Base-by-base conservation (phyloP, 768 basidiomycete species). In the Filobasidium floriforme region DNA sequence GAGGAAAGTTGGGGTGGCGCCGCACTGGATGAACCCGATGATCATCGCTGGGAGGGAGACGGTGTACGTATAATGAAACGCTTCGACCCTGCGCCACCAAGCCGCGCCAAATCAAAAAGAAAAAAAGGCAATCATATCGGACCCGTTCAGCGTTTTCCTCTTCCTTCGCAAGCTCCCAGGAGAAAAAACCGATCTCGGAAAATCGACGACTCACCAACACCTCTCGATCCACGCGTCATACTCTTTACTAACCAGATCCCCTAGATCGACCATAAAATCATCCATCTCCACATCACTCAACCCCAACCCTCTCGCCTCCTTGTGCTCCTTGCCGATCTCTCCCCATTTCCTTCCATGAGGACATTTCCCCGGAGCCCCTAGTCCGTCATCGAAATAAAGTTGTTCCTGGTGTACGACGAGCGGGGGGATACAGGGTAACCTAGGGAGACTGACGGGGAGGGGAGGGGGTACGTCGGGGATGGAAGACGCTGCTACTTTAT, bases 161-260 rank as follows among this genome's bases (percentile, higher is more conserved):
- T 10, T n/a, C 22, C 15, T 22, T 18, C 41, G 7, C 40, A 10
- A 32, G 12, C 14, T 60, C 22, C 26, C 22, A 54, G 9, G 52
- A n/a, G 11, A 11, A 12, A 24, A 11, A 15, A 41, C n/a, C n/a
- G n/a, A n/a, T n/a, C n/a, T n/a, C n/a, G n/a, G n/a, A n/a, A n/a
- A n/a, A n/a, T n/a, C n/a, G n/a, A n/a, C n/a, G 1, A 71, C 75
- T 70, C 66, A 78, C 77, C 77, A 78, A 68, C 77, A 78, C 61
- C 76, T 73, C 60, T 78, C 77, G n/a, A 78, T 74, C 76, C 76
- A 78, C 55, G 73, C 73, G 61, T 79, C 78, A 61, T 70, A 76
- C 62, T 79, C 77, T 51, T 73, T 74, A 41, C 75, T 59, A 57
- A 77, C 55, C 29, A 79, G 72, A 51, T 71, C 65, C 0, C 72